Evolutionary conservation across 805 yeast species (phyloP), one percentile per base, ranked within the genome.

Genomic region (Teunomyces cretensis): DNA sequence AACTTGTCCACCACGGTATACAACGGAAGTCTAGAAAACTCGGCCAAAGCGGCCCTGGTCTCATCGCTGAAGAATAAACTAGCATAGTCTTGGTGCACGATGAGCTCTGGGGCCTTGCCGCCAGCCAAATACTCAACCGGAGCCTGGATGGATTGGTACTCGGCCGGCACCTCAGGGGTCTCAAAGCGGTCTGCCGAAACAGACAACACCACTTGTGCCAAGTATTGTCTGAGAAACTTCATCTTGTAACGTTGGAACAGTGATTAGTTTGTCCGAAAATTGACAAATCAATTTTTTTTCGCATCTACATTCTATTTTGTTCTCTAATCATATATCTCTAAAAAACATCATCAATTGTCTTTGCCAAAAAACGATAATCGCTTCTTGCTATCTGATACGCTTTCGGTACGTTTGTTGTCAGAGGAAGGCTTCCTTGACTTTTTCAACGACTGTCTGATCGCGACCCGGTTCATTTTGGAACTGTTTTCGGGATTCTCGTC

Each of bases 401-500:
- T 52, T 2, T 60, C 64, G 16, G 49, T 49, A 33, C 56, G 55
- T 38, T 51, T 51, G 41, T 49, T 44, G 16, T 59, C 62, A 26
- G 52, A 45, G 13, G 50, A 42, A 14, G 50, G 36, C 46, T 61
- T 58, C 31, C 64, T 52, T 6, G 58, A 49, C 48, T 58, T 58
- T 53, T 56, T 65, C 42, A 72, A 57, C 4, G 75, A 67, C 36
- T 64, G 62, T 44, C 77, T 54, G 33, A 72, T 72, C 9, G 74
- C 61, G 28, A 72, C 53, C 13, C 77, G 52, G 52, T 58, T 72
- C 75, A 72, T 66, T 17, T 55, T 55, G 1, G 72, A 64, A 12
- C 59, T 59, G 40, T 63, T 59, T 6, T 57, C 67, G 1, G 69
- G 69, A 44, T 65, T 67, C 44, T 72, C 77, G 49, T 72, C 76